Evolutionary conservation across 2,329 filamentous ascomycete genomes (phyloP).

Genomic region (Fusarium falciforme): DNA sequence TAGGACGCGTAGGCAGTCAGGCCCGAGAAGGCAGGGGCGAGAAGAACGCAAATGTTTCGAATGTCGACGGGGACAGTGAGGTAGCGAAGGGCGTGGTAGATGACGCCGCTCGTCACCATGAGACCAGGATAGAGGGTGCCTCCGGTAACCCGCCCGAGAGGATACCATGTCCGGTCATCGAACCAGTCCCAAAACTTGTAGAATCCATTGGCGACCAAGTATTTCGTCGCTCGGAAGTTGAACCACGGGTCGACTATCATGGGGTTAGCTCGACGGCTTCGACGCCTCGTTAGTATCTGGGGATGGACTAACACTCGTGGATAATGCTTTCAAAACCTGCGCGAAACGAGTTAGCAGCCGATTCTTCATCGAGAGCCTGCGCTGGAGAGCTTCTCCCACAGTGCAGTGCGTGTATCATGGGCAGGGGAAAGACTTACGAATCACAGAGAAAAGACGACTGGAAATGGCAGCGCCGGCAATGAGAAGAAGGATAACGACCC

Average conservation of each 20-base stretch:
- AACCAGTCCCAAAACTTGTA: conserved; percentile 99
- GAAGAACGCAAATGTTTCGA: conserved; percentile 96
- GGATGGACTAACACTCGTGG: conserved; percentile 86
- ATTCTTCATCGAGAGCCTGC: background rate
- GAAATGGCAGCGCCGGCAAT: conserved; percentile 93
- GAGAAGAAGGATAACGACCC: conserved; percentile 88
- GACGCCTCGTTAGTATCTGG: conserved; percentile 15
- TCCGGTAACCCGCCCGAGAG: conserved; percentile 96
- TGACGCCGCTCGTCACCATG: conserved; percentile 98
- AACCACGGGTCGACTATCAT: conserved; percentile 96
- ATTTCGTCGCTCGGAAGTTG: conserved; percentile 98
- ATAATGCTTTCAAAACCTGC: conserved; percentile 98
- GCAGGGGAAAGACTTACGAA: conserved; percentile 73
- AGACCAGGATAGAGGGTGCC: conserved; percentile 98
- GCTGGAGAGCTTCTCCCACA: background rate
- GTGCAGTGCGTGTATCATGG: conserved; percentile 15
- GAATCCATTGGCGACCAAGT: conserved; percentile 95
- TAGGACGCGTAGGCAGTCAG: conserved; percentile 94
- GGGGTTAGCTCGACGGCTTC: conserved; percentile 44
- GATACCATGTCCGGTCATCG: conserved; percentile 99
- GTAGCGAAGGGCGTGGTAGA: conserved; percentile 92
- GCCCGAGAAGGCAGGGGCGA: conserved; percentile 94
- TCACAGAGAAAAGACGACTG: conserved; percentile 97
- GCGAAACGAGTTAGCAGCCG: conserved; percentile 46
- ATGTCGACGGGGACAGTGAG: conserved; percentile 96